Percentiles rank a stretch among this genome's conserved stretches.
Conservation (phyloP, 1,284 basidiomycete species). For the Crucibulum parvulum region DNA sequence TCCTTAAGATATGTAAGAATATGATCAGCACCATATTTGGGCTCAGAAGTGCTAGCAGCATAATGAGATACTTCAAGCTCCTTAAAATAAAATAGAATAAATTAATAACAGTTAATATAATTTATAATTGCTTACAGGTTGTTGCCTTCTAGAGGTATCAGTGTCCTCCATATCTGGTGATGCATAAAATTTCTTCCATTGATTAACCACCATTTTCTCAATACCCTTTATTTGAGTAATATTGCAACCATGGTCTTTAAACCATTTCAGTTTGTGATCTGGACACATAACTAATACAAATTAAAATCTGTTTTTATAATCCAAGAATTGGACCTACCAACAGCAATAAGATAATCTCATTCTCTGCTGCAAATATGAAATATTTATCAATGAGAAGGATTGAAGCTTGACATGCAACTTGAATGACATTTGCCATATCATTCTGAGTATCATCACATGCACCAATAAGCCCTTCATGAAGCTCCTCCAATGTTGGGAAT, state of each 20-base stretch:
- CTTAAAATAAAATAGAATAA: too few species aligned
- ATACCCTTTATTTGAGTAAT: not conserved
- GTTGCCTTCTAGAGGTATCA: not conserved
- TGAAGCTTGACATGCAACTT: slow-evolving; percentile 10
- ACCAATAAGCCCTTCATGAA: slow-evolving; percentile 2
- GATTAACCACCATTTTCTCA: not conserved
- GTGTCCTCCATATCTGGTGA: not conserved
- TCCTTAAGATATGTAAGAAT: slow-evolving; percentile 22
- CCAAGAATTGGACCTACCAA: slow-evolving; percentile 8
- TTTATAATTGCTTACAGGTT: not conserved
- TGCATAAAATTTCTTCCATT: slow-evolving; percentile 1
- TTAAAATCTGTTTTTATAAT: slow-evolving; percentile 1
- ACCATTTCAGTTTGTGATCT: slow-evolving; percentile 11
- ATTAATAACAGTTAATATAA: too few species aligned
- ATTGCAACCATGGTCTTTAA: slow-evolving; percentile 3
- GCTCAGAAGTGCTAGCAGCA: too few species aligned
- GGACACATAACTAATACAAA: slow-evolving; percentile 12
- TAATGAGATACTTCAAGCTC: too few species aligned
- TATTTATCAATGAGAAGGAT: slow-evolving; percentile 16
- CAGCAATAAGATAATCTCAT: slow-evolving; percentile 15
- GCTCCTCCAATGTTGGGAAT: slow-evolving; percentile 18
- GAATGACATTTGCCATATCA: slow-evolving; percentile 8
- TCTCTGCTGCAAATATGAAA: slow-evolving; percentile 5
- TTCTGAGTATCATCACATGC: slow-evolving; percentile 6
- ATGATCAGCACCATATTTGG: slow-evolving; percentile 9